A percentile compares a stretch with the other conserved stretches of the same genome.
Conservation (phyloP, 1,284 basidiomycete species). For the Puccinia polysora region DNA sequence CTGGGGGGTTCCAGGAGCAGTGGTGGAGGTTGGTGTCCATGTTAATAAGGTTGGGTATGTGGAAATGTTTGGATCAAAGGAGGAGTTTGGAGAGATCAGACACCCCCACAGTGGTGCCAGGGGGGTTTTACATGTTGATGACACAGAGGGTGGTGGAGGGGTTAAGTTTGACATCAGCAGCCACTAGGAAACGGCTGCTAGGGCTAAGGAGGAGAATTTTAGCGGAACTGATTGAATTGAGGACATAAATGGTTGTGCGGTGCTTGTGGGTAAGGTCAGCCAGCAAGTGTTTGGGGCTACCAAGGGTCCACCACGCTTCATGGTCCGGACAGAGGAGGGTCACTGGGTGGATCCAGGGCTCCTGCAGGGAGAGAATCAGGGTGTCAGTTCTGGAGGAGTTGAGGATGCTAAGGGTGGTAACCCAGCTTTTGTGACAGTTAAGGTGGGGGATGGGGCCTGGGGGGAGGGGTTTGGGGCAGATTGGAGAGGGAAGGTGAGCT, state of each 20-base stretch:
- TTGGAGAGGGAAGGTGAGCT: no score
- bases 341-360: background rate
- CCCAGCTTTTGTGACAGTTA: conserved; percentile 12
- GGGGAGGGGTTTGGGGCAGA: no score
- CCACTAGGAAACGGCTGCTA: background rate
- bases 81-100: background rate
- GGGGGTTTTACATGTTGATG: background rate
- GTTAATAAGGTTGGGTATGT: background rate
- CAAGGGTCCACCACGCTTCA: background rate
- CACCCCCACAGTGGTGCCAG: background rate
- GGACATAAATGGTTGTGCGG: background rate
- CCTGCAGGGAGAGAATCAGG: background rate
- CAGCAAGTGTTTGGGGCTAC: background rate
- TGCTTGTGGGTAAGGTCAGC: background rate
- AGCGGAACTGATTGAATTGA: background rate
- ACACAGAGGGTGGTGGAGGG: background rate
- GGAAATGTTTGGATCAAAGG: background rate
- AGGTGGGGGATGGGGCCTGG: no score
- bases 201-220: background rate
- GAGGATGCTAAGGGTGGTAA: background rate
- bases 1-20: background rate
- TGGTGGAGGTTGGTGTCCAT: conserved; percentile 5
- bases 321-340: background rate
- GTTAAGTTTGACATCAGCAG: background rate
- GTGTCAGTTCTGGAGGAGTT: background rate